A percentile compares a stretch with the other conserved stretches of the same genome.
These are phyloP conservation scores for Neoboletus subvelutipes DNA, from an alignment of 768 basidiomycete genomes.

Conservation along the genomic window DNA sequence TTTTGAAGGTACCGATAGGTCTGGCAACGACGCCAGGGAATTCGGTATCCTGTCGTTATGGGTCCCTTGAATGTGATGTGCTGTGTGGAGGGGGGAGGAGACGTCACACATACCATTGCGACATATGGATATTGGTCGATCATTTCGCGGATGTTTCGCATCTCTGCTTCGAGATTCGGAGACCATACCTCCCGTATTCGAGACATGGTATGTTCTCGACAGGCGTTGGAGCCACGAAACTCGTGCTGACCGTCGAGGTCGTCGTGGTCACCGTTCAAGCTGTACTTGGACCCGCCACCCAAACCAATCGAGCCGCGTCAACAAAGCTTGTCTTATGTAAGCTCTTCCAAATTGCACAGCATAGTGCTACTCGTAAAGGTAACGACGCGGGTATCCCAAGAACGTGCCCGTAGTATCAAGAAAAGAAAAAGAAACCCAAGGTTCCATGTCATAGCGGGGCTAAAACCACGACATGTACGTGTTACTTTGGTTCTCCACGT, in stretches of 20 bases:
- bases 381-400: conserved; percentile 5
- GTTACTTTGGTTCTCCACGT: conserved; percentile 55
- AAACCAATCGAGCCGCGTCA: conserved; percentile 17
- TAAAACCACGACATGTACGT: conserved; percentile 71
- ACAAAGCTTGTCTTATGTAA: conserved; percentile 28
- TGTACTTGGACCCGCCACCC: conserved; percentile 11
- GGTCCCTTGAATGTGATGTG: conserved; percentile 2
- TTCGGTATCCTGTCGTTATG: conserved; percentile 80
- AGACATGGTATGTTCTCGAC: conserved; percentile 46
- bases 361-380: not conserved
- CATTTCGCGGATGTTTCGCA: conserved; percentile 80
- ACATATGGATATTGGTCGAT: conserved; percentile 93
- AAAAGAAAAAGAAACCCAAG: conserved; percentile 9
- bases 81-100: conserved; percentile 1
- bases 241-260: conserved; percentile 10
- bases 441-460: conserved; percentile 7
- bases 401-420: conserved; percentile 12
- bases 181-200: conserved; percentile 96
- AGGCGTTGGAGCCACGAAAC: not conserved
- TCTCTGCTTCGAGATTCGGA: conserved; percentile 89
- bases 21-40: conserved; percentile 98
- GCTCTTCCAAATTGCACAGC: conserved; percentile 9
- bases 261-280: conserved; percentile 22
- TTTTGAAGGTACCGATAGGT: conserved; percentile 94
- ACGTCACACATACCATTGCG: conserved; percentile 72